These are phyloP conservation scores for Calonectria ilicicola DNA, from an alignment of 2,329 filamentous ascomycete species.

Conservation along the genomic window DNA sequence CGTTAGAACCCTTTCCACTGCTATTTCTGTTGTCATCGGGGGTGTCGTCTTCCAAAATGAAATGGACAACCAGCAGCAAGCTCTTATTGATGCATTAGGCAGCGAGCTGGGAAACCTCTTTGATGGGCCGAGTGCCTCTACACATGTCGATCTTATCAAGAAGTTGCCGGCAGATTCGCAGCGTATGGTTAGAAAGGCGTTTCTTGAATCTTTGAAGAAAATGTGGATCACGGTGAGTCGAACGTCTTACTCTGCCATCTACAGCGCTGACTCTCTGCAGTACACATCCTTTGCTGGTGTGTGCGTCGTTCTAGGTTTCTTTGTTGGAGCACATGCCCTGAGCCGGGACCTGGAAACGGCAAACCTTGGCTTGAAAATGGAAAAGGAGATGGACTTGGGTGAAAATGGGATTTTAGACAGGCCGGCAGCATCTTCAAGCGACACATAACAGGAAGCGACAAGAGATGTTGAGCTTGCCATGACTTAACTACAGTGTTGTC, in stretches of 20 bases:
- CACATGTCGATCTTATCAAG: conserved; percentile 66
- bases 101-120: conserved; percentile 59
- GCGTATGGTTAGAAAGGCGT: conserved; percentile 37
- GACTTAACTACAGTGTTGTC: no score
- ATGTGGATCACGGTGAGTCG: conserved; percentile 46
- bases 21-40: conserved; percentile 75
- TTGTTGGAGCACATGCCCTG: conserved; percentile 37
- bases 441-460: background rate
- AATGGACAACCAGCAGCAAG: conserved; percentile 63
- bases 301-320: conserved; percentile 32
- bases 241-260: background rate
- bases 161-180: conserved; percentile 34
- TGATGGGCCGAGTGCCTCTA: conserved; percentile 65
- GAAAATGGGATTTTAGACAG: background rate
- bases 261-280: conserved; percentile 14
- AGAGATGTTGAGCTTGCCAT: no score
- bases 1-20: conserved; percentile 71
- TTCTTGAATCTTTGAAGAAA: conserved; percentile 37
- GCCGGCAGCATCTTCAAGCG: background rate
- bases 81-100: conserved; percentile 60
- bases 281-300: conserved; percentile 33
- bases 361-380: conserved; percentile 28
- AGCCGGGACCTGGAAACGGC: conserved; percentile 38
- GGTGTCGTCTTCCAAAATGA: conserved; percentile 79
- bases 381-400: background rate